Evolutionary conservation across 169 alveolate species (phyloP), one percentile per base, ranked within the genome.

Genomic region (Plasmodium fragile): DNA sequence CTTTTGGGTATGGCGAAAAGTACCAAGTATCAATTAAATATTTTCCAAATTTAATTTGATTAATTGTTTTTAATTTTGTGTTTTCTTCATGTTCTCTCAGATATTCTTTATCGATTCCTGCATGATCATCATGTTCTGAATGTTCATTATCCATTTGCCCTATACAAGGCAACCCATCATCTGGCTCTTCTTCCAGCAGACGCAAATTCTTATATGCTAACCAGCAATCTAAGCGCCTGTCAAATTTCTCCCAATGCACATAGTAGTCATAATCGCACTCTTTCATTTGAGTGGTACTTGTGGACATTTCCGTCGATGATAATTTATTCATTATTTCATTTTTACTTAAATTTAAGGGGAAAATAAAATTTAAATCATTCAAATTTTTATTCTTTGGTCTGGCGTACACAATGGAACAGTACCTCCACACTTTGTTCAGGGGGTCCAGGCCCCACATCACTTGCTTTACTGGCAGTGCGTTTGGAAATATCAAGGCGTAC

Each of bases 1-100:
- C 99, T 73, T 97, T 97, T 11, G 99, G 99, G 78, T 98, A 98
- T 36, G 99, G 99, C 34, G 99, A 98, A 94, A 98, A 99, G 93
- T 99, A 99, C 99, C 99, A 99, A 13, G 99, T 97, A 92, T 98
- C 99, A 22, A 98, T 99, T 80, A 97, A 83, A 96, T 95, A 97
- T 55, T 97, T 95, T 5, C 99, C 99, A 70, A 99, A 97, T 80
- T 97, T 98, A n/a, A 99, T 97, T 83, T 96, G 96, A 73, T 97
- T 97, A 16, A 99, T 98, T 18, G 99, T 98, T 92, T 98, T 98
- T 80, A 98, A 72, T 94, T 98, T 98, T 5, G 99, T 99, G 30
- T 98, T 97, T 92, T 98, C 99, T 89, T 99, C 99, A 85, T 99
- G 99, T 49, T 98, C 99, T 52, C 97, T 94, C 10, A 98, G 92